Base-by-base conservation (phyloP, 2,329 filamentous ascomycete species). In the Paraphaeosphaeria sporulosa region DNA sequence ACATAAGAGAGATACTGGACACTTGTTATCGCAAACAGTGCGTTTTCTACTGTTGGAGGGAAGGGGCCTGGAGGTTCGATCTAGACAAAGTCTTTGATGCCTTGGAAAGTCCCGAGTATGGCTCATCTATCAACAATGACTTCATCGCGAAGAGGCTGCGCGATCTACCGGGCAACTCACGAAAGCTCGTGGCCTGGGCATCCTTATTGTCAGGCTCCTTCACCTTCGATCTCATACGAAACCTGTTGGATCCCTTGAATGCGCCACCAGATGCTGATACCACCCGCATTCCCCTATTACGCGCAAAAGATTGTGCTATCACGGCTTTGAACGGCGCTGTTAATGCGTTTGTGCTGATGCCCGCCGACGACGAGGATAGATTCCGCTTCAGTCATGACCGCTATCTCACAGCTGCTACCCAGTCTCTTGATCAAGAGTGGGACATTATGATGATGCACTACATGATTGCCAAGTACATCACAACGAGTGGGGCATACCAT, bases 331-430 rank as follows among this genome's bases (percentile, higher is more conserved):
- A 97, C 73, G 88, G 87, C 32, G 88, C 93, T 10, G 85, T 97
- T 19, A 87, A 92, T 68, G 86, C 90, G 4, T 96, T 91, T 71
- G 88, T 97, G 55, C 84, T 98, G 43, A 87, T 94, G 57, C 86
- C 92, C 0, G 92, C 90, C 21, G 92, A 95, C 63, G 89, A 89
- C 1, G 94, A 97, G 70, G 93, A 97, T 75, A 86, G 89, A 43
- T 97, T 97, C 76, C 84, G 84, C 69, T 97, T 97, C 75, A 89
- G 90, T 36, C 94, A 97, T 75, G 94, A 97, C 76, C 87, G 94
- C 55, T 96, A 96, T 70, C 85, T 93, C 53, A 88, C 91, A 72
- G 92, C 92, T 17, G 89, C 92, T 6, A 83, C 86, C 15, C 66
- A 61, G 7, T 61, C 71, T 3, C 55, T 97, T 54, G 89, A 94